Percentiles rank a stretch among this genome's conserved stretches.
These are phyloP conservation scores for Penicillium sp. DNA, from an alignment of 2,329 filamentous ascomycete genomes.

Conservation along the genomic window DNA sequence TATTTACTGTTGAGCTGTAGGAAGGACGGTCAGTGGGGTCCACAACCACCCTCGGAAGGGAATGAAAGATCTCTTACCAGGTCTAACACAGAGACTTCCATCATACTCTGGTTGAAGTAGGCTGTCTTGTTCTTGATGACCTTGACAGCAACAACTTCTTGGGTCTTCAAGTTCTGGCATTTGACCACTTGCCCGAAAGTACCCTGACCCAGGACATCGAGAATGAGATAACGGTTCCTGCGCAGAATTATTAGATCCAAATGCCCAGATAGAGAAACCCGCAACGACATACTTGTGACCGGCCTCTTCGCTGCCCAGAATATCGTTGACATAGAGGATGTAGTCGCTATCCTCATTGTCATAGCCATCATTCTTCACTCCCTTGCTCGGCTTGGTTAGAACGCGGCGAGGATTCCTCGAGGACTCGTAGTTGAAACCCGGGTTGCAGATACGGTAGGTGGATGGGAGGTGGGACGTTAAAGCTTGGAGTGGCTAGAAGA, in stretches of 20 bases:
- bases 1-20: conserved; percentile 91
- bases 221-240: conserved; percentile 92
- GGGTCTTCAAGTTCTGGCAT: conserved; percentile 96
- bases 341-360: conserved; percentile 99
- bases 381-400: conserved; percentile 97
- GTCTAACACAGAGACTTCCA: conserved; percentile 98
- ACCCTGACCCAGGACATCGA: conserved; percentile 95
- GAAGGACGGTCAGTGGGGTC: background rate
- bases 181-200: conserved; percentile 99
- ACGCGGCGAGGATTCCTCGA: conserved; percentile 94
- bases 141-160: conserved; percentile 98
- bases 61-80: conserved; percentile 63
- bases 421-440: conserved; percentile 97
- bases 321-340: conserved; percentile 98
- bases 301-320: conserved; percentile 94
- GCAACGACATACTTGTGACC: conserved; percentile 80
- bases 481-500: conserved; percentile 81
- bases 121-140: conserved; percentile 99
- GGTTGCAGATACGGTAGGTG: conserved; percentile 98
- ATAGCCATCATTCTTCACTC: conserved; percentile 96
- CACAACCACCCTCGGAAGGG: background rate
- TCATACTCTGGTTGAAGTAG: conserved; percentile 99
- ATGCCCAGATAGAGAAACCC: background rate
- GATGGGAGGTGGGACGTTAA: conserved; percentile 90
- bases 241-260: conserved; percentile 10